Conservation (phyloP, 2,329 filamentous ascomycete species). For the Microdochium bolleyi region DNA sequence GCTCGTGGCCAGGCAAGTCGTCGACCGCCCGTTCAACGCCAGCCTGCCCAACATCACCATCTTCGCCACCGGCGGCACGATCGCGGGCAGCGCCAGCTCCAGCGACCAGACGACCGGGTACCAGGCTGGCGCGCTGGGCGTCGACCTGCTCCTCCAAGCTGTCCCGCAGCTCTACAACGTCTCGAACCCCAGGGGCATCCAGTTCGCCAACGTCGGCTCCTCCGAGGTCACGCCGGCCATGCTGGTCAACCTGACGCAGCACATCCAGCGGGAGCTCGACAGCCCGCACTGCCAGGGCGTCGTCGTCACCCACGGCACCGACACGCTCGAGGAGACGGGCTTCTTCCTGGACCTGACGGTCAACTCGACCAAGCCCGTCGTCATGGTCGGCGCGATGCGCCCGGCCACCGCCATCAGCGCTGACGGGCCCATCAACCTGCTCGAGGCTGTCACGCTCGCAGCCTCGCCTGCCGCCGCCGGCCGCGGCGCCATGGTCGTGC, state of each 20-base stretch:
- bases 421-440: constrained; percentile 55
- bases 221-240: constrained; percentile 38
- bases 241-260: constrained; percentile 36
- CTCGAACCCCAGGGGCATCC: constrained; percentile 44
- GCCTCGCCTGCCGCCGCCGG: constrained; percentile 31
- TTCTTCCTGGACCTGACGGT: constrained; percentile 55
- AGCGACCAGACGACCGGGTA: constrained; percentile 38
- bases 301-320: constrained; percentile 58
- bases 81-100: constrained; percentile 42
- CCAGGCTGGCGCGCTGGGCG: constrained; percentile 32
- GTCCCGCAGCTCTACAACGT: constrained; percentile 47
- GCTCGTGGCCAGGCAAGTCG: constrained; percentile 6
- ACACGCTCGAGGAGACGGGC: constrained; percentile 55
- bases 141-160: constrained; percentile 42
- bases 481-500: constrained; percentile 49
- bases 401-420: constrained; percentile 54
- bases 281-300: constrained; percentile 34
- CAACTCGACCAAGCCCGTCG: constrained; percentile 48
- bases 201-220: constrained; percentile 41
- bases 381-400: constrained; percentile 55
- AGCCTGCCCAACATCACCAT: constrained; percentile 48
- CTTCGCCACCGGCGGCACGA: constrained; percentile 51
- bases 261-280: constrained; percentile 39
- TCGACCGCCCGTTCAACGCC: constrained; percentile 25
- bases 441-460: constrained; percentile 51